Percentiles rank a stretch among this genome's conserved stretches.
Conservation (phyloP, 306 rosid species). For the Lathyrus tuberosus region DNA sequence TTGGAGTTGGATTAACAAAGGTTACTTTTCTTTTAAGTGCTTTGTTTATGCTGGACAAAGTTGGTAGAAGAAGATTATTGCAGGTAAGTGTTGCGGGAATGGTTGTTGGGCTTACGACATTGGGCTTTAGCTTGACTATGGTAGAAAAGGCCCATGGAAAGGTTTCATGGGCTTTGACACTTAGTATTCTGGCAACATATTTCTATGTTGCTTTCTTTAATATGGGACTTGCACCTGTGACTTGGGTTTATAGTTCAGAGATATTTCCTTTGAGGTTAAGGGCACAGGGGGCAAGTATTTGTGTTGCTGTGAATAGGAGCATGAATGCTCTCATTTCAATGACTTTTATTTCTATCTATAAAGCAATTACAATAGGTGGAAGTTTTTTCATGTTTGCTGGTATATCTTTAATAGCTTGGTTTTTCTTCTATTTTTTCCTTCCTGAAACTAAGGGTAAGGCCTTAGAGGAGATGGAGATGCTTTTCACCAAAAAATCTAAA, state of each 20-base stretch:
- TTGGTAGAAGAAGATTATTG: constrained; percentile 62
- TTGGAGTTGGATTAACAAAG: constrained; percentile 72
- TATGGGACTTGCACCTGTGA: constrained; percentile 67
- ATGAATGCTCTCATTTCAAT: constrained; percentile 67
- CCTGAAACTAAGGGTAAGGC: constrained; percentile 87
- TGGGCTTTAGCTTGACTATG: constrained; percentile 67
- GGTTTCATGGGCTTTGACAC: constrained; percentile 56
- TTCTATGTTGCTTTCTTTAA: constrained; percentile 61
- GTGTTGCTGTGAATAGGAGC: constrained; percentile 11
- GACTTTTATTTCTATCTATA: constrained; percentile 62
- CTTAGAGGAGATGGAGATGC: constrained; percentile 74
- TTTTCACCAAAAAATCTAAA: constrained; percentile 43
- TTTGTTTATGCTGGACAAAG: constrained; percentile 9
- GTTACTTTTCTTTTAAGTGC: constrained; percentile 49
- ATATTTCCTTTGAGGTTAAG: no score
- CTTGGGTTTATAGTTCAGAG: no score
- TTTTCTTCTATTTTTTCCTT: constrained; percentile 60
- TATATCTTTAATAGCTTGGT: constrained; percentile 57
- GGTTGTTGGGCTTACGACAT: constrained; percentile 38
- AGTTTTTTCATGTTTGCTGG: constrained; percentile 73
- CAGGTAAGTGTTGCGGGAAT: constrained; percentile 60
- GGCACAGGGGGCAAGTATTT: no score
- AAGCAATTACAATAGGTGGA: constrained; percentile 79
- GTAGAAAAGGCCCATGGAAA: constrained; percentile 39
- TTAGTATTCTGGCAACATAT: constrained; percentile 58